A percentile compares a stretch with the other conserved stretches of the same genome.
These are phyloP conservation scores for Microthlaspi erraticum DNA, from an alignment of 345 rosid species.

Conservation along the genomic window DNA sequence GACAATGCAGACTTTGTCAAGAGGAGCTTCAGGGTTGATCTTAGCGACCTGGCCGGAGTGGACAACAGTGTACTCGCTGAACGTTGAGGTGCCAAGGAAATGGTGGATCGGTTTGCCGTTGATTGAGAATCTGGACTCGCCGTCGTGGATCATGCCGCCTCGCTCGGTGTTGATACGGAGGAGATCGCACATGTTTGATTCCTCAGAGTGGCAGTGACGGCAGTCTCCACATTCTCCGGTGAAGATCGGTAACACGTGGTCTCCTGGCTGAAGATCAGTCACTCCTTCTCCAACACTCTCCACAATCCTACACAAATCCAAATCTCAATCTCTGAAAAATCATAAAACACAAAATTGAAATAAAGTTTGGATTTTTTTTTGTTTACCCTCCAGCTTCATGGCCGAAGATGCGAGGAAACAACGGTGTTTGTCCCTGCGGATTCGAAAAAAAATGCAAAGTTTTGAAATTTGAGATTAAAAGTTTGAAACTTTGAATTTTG, in stretches of 20 bases:
- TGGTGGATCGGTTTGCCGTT: slow-evolving; percentile 74
- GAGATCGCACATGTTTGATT: slow-evolving; percentile 87
- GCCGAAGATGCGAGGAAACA: slow-evolving; percentile 81
- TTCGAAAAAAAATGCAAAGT: neutral
- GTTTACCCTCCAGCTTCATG: slow-evolving; percentile 93
- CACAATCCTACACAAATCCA: slow-evolving; percentile 55
- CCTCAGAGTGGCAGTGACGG: slow-evolving; percentile 73
- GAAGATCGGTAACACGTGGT: slow-evolving; percentile 78
- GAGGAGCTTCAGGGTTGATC: slow-evolving; percentile 81
- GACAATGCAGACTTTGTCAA: slow-evolving; percentile 79
- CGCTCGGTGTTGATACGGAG: slow-evolving; percentile 80
- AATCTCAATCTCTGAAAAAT: neutral
- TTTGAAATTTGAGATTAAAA: neutral
- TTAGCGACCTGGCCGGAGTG: slow-evolving; percentile 75
- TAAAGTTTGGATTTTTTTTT: neutral
- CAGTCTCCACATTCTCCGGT: slow-evolving; percentile 84
- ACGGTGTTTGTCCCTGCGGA: slow-evolving; percentile 71
- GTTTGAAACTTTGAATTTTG: neutral
- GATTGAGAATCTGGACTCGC: slow-evolving; percentile 69
- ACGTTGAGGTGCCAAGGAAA: slow-evolving; percentile 80
- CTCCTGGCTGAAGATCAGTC: slow-evolving; percentile 74
- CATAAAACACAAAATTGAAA: neutral
- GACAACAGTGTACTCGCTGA: slow-evolving; percentile 82
- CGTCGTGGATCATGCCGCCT: slow-evolving; percentile 70
- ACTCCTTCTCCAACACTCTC: slow-evolving; percentile 88